A percentile compares a stretch with the other conserved stretches of the same genome.
These are phyloP conservation scores for Aspergillus uvarum DNA, from an alignment of 2,329 filamentous ascomycete genomes.

Conservation along the genomic window DNA sequence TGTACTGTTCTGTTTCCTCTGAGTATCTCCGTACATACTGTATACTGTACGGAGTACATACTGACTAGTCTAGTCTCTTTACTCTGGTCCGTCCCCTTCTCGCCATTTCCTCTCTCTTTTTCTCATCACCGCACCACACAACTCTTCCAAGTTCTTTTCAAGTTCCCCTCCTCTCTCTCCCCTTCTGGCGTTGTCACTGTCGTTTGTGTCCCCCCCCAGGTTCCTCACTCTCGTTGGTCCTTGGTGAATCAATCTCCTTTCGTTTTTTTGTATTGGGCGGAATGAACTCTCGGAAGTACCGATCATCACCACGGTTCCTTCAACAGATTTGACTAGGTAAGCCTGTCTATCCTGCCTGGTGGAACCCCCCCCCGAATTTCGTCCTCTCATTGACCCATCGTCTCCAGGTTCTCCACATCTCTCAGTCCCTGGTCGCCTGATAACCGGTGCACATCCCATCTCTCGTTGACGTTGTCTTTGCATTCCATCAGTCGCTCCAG, in stretches of 20 bases:
- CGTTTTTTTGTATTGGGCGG: neutral
- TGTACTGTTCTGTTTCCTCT: too few relatives aligned
- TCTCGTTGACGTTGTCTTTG: constrained; percentile 7
- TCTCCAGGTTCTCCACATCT: constrained; percentile 8
- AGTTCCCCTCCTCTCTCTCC: neutral
- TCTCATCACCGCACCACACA: neutral
- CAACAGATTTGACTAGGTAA: constrained; percentile 3
- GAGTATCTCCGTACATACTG: too few relatives aligned
- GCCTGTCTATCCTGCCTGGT: neutral
- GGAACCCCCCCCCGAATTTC: constrained; percentile 6
- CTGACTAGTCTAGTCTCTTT: neutral
- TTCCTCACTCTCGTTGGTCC: neutral
- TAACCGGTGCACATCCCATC: neutral
- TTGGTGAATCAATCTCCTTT: neutral
- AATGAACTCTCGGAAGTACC: neutral
- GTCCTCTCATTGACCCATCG: neutral
- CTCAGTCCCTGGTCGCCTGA: constrained; percentile 5
- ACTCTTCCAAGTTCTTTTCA: neutral
- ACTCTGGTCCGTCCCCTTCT: neutral
- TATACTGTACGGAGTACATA: neutral
- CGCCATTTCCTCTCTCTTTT: neutral
- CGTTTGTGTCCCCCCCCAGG: neutral
- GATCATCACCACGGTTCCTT: neutral
- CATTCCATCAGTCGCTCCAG: constrained; percentile 8
- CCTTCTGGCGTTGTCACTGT: neutral